Conservation (phyloP, 306 rosid species). For the Dryas octopetala region DNA sequence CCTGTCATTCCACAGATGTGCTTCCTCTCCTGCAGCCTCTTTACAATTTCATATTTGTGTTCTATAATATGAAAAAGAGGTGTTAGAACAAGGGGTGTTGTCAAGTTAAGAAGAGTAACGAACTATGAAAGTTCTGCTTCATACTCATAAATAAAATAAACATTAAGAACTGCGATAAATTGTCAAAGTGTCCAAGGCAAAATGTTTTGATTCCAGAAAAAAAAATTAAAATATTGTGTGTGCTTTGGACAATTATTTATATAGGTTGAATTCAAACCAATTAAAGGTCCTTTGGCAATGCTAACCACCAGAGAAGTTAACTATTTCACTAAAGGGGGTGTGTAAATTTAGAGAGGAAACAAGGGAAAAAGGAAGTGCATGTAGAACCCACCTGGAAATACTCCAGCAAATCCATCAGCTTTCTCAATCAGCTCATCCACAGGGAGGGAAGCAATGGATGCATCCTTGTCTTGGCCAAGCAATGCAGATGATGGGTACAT, state of each 20-base stretch:
- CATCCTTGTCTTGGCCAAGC: constrained; percentile 88
- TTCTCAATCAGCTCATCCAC: constrained; percentile 98
- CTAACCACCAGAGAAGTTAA: background rate
- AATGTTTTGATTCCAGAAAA: background rate
- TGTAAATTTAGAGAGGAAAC: background rate
- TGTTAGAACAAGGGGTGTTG: constrained; percentile 23
- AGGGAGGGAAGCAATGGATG: constrained; percentile 67
- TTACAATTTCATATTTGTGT: constrained; percentile 98
- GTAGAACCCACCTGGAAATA: constrained; percentile 77
- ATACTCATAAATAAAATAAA: background rate
- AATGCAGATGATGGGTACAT: constrained; percentile 98
- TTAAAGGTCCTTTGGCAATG: background rate
- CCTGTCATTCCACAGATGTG: constrained; percentile 99
- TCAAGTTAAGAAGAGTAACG: background rate
- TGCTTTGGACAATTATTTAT: background rate
- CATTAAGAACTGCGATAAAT: background rate
- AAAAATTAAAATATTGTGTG: too few relatives aligned
- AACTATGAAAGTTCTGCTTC: background rate
- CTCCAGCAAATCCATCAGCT: constrained; percentile 99
- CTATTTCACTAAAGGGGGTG: background rate
- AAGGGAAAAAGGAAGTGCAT: background rate
- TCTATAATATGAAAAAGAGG: constrained; percentile 44
- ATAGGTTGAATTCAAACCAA: background rate
- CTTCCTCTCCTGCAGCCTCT: constrained; percentile 88
- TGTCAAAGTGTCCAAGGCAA: background rate